Evolutionary conservation across 371 early-diverging fungal species (phyloP).

Genomic region (Blakeslea trispora): DNA sequence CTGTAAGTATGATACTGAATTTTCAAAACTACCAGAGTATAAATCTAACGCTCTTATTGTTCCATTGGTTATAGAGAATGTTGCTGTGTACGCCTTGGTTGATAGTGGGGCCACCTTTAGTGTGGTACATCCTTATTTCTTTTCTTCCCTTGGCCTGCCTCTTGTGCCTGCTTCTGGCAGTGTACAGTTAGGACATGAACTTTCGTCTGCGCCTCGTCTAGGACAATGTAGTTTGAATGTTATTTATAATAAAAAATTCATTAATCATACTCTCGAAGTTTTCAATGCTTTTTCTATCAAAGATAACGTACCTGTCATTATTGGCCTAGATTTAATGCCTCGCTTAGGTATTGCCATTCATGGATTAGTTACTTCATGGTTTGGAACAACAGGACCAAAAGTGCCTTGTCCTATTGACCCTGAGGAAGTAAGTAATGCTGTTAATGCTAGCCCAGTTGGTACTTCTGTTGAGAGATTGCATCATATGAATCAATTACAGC

Average conservation of each 20-base stretch:
- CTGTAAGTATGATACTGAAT: conserved; percentile 11
- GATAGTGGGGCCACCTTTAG: conserved; percentile 13
- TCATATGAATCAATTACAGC: neutral
- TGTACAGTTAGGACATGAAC: conserved; percentile 1
- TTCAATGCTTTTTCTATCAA: conserved; percentile 11
- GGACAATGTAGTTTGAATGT: neutral
- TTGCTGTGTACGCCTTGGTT: conserved; percentile 7
- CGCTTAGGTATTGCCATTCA: neutral
- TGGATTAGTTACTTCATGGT: conserved; percentile 1
- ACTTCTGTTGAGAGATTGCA: neutral
- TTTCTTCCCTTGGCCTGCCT: neutral
- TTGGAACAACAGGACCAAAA: neutral
- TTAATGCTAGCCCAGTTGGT: neutral
- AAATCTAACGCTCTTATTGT: conserved; percentile 4
- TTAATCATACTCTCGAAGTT: conserved; percentile 11
- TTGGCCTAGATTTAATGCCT: conserved; percentile 12
- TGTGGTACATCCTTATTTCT: neutral
- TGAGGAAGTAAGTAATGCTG: neutral
- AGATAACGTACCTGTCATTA: neutral
- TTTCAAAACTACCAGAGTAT: neutral
- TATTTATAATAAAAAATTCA: conserved; percentile 10
- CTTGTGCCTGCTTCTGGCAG: neutral
- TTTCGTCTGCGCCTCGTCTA: neutral
- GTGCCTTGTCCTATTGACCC: conserved; percentile 9
- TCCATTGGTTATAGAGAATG: conserved; percentile 9